Evolutionary conservation across 116 monocot species (phyloP).

Genomic region (Zostera marina): DNA sequence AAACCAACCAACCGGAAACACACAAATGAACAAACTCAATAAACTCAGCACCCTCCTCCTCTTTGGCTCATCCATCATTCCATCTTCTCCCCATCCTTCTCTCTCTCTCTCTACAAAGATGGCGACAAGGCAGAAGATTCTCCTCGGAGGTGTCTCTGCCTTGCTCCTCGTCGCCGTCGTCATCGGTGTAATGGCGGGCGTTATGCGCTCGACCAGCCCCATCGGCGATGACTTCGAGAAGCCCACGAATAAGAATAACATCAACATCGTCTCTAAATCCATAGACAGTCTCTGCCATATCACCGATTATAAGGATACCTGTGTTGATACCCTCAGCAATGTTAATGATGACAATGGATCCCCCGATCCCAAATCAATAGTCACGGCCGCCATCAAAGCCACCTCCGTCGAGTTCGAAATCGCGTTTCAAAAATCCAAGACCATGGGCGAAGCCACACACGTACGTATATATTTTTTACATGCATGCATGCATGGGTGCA

Average conservation of each 20-base stretch:
- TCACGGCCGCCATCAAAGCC: constrained; percentile 30
- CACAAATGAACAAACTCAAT: too few species aligned
- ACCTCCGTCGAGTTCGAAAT: constrained; percentile 20
- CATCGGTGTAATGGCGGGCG: constrained; percentile 34
- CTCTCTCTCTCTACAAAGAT: constrained; percentile 3
- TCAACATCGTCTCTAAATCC: constrained; percentile 17
- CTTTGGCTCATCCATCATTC: background rate
- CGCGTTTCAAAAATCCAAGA: constrained; percentile 13
- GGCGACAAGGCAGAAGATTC: constrained; percentile 17
- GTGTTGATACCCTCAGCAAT: constrained; percentile 22
- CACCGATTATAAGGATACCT: constrained; percentile 40
- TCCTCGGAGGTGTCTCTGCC: constrained; percentile 17
- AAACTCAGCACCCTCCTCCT: too few species aligned
- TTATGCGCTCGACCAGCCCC: constrained; percentile 9
- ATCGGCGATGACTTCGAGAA: constrained; percentile 3
- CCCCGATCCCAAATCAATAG: constrained; percentile 18
- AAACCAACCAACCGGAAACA: too few species aligned
- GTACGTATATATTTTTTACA: constrained; percentile 4
- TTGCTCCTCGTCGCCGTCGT: constrained; percentile 39
- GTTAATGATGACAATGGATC: constrained; percentile 9
- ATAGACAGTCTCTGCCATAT: constrained; percentile 28
- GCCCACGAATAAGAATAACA: background rate
- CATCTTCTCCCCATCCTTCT: too few species aligned
- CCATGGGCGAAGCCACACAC: constrained; percentile 2
- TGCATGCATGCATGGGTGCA: constrained; percentile 2